Conservation (phyloP, 2,329 filamentous ascomycete genomes). For the Fusarium sp. region DNA sequence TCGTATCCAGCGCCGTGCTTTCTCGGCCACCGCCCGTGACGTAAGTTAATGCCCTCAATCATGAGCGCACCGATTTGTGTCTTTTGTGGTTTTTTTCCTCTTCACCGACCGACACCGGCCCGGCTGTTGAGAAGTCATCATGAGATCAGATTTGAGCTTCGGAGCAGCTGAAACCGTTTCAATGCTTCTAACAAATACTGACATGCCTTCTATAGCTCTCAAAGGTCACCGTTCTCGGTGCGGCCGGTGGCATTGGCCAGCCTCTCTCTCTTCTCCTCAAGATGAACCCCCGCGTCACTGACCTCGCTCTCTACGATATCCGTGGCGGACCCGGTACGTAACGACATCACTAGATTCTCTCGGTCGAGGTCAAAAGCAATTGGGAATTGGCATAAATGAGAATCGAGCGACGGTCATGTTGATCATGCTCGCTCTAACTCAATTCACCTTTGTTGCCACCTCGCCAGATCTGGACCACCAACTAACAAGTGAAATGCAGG, state of each 20-base stretch:
- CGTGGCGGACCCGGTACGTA: conserved; percentile 86
- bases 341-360: background rate
- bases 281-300: conserved; percentile 93
- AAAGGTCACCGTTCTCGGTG: conserved; percentile 97
- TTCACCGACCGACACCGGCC: conserved; percentile 31
- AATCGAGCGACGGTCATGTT: background rate
- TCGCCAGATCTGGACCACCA: conserved; percentile 8
- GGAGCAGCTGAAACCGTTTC: background rate
- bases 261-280: conserved; percentile 97
- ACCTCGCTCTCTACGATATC: conserved; percentile 98
- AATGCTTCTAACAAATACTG: conserved; percentile 13
- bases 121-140: conserved; percentile 6
- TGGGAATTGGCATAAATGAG: background rate
- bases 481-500: conserved; percentile 60
- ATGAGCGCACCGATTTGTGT: conserved; percentile 8
- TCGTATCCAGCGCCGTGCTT: conserved; percentile 77
- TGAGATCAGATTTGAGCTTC: background rate
- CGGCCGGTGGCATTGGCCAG: conserved; percentile 97
- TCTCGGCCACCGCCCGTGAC: conserved; percentile 80
- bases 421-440: background rate
- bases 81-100: conserved; percentile 19
- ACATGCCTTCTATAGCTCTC: conserved; percentile 70
- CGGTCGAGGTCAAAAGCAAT: background rate
- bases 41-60: conserved; percentile 57
- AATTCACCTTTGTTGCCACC: conserved; percentile 24